Evolutionary conservation across 371 early-diverging fungal genomes (phyloP), one percentile per base, ranked within the genome.

Genomic region (Nematocida parisii): DNA sequence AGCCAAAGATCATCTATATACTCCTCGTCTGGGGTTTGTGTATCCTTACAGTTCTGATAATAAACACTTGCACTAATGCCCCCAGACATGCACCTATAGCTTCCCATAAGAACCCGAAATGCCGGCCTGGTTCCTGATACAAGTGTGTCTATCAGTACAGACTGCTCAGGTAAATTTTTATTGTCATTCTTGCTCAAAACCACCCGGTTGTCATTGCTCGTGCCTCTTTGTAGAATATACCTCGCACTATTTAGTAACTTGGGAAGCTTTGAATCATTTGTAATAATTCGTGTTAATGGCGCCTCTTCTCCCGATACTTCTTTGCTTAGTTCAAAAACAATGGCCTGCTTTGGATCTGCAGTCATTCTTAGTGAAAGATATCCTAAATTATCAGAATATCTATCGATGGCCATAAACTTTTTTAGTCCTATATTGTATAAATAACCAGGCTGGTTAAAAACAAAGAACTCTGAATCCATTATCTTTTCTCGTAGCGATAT

Each of bases 361-460:
- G 6, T 7, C 27, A 33, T 27, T 64, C 42, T 9, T 7, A 64
- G 22, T 7, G 33, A 50, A 9, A 50, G 13, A 50, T 13, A 50
- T 50, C 52, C 52, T 50, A 18, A 13, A 18, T 9, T 50, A 18
- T 50, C 52, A 1, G 18, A 13, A 50, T 50, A 50, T 9, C 18
- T 18, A 50, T 50, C 52, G 1, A 22, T 22, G 11, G 46, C 73
- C 40, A 73, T 24, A 62, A 45, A 73, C 39, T 24, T 13, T 33
- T 44, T 46, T 15, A 15, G 5, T 27, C 62, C 62, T 24, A 73
- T 33, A 47, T 73, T 73, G 45, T 45, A 73, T 22, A 73, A 39
- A 46, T 73, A 73, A 39, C 73, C 73, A 22, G 33, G 22, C 2
- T 39, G 7, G 22, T 47, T 56, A 50, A 52, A 67, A 11, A 33